These are phyloP conservation scores for Amanita pseudoporphyria DNA, from an alignment of 768 basidiomycete genomes.

Conservation along the genomic window DNA sequence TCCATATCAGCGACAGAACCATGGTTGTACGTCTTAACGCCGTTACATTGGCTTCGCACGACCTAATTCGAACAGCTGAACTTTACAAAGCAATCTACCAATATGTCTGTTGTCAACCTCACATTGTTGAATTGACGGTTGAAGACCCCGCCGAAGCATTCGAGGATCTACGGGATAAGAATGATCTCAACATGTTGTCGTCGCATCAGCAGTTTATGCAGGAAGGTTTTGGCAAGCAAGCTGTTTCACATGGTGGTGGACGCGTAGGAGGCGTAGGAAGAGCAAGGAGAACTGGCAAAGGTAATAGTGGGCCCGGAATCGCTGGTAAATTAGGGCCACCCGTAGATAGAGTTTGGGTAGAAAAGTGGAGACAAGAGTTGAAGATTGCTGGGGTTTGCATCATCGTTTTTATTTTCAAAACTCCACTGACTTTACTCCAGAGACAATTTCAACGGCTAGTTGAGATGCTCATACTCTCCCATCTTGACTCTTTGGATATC, in stretches of 20 bases:
- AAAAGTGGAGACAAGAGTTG: slow-evolving; percentile 69
- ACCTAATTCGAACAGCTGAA: slow-evolving; percentile 41
- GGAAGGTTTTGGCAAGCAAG: slow-evolving; percentile 51
- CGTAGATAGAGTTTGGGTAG: slow-evolving; percentile 64
- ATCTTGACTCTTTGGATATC: slow-evolving; percentile 54
- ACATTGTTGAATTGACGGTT: slow-evolving; percentile 87
- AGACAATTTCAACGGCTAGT: slow-evolving; percentile 88
- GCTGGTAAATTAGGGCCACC: slow-evolving; percentile 72
- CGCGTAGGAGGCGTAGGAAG: slow-evolving; percentile 33
- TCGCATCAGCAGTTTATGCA: slow-evolving; percentile 53
- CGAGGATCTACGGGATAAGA: slow-evolving; percentile 90
- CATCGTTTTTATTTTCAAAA: neutral
- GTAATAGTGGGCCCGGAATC: slow-evolving; percentile 12
- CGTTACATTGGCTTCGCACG: neutral
- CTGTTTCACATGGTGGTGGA: slow-evolving; percentile 40
- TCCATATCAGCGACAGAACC: slow-evolving; percentile 82
- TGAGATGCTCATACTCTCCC: slow-evolving; percentile 81
- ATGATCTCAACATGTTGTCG: slow-evolving; percentile 77
- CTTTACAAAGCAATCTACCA: slow-evolving; percentile 83
- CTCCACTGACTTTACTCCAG: slow-evolving; percentile 28
- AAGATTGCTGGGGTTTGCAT: slow-evolving; percentile 80
- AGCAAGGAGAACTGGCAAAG: slow-evolving; percentile 22
- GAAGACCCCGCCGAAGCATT: slow-evolving; percentile 98
- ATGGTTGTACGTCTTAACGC: slow-evolving; percentile 64
- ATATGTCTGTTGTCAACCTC: slow-evolving; percentile 52